Percentiles rank a stretch among this genome's conserved stretches.
Evolutionary conservation across 805 yeast species (phyloP).

Genomic region (Barnettozyma siamensis): DNA sequence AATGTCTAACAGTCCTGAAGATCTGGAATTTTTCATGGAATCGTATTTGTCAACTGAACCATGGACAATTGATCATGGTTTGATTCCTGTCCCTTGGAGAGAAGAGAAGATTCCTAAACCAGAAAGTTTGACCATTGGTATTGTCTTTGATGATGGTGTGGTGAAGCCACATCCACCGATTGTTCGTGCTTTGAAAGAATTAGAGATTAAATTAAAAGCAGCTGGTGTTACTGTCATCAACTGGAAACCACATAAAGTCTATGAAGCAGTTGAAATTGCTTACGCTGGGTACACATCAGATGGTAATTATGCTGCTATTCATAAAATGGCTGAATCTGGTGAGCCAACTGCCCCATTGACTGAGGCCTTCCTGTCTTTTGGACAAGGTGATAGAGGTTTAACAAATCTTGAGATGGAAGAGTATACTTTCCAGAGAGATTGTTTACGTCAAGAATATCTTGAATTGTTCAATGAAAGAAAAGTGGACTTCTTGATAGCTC

Average conservation of each 20-base stretch:
- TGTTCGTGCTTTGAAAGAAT: conserved; percentile 46
- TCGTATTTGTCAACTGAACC: conserved; percentile 44
- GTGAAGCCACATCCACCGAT: conserved; percentile 68
- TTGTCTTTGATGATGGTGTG: conserved; percentile 57
- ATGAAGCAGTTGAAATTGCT: conserved; percentile 56
- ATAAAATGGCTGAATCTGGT: conserved; percentile 51
- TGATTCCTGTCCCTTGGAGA: conserved; percentile 36
- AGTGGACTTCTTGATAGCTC: conserved; percentile 62
- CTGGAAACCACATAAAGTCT: conserved; percentile 52
- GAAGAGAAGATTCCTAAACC: conserved; percentile 32
- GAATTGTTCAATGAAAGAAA: conserved; percentile 46
- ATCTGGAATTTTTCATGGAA: conserved; percentile 64
- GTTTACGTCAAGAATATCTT: conserved; percentile 50
- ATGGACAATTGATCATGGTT: conserved; percentile 42
- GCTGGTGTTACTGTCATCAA: conserved; percentile 56
- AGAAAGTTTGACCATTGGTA: conserved; percentile 48
- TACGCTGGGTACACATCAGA: conserved; percentile 54
- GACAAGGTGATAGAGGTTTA: conserved; percentile 46
- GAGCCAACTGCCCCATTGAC: conserved; percentile 66
- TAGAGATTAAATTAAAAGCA: conserved; percentile 45
- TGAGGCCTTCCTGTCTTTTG: conserved; percentile 52
- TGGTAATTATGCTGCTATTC: conserved; percentile 56
- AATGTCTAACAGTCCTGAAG: conserved; percentile 56
- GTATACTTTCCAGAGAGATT: conserved; percentile 51
- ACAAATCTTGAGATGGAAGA: conserved; percentile 48